phyloP scores from a whole-genome alignment of 2,329 filamentous ascomycete genomes.

The Camptophora hylomeconis region DNA sequence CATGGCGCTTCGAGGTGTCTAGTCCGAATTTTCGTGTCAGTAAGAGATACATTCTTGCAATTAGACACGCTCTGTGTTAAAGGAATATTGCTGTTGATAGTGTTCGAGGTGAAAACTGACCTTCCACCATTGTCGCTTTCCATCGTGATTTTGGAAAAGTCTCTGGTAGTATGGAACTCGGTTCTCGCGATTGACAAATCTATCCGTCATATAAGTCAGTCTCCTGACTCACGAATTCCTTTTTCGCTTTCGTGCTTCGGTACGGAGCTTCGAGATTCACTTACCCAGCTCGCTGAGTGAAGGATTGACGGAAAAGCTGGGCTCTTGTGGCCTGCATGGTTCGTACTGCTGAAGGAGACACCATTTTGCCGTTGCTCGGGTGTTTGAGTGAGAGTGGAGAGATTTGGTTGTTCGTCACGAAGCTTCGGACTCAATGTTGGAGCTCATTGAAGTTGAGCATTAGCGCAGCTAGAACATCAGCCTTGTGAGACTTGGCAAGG shows the following conservation, averaged over 20 bases:
- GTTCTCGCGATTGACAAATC: slow-evolving; percentile 51
- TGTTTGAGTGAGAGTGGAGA: background rate
- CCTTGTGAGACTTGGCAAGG: too few relatives aligned
- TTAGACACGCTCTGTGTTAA: background rate
- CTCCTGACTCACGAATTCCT: background rate
- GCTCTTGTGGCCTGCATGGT: slow-evolving; percentile 18
- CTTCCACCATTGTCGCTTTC: slow-evolving; percentile 55
- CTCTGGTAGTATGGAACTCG: slow-evolving; percentile 55
- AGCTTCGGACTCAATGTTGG: background rate
- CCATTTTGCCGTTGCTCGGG: slow-evolving; percentile 11
- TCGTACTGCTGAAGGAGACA: slow-evolving; percentile 17
- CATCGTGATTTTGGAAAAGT: slow-evolving; percentile 53
- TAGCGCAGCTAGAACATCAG: too few relatives aligned
- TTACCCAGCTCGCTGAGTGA: slow-evolving; percentile 13
- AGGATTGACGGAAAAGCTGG: slow-evolving; percentile 13
- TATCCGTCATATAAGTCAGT: slow-evolving; percentile 13
- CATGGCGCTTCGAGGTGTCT: slow-evolving; percentile 43
- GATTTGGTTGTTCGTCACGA: background rate
- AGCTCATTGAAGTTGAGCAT: too few relatives aligned
- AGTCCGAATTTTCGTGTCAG: background rate
- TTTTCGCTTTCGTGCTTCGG: too few relatives aligned
- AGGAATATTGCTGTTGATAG: slow-evolving; percentile 3
- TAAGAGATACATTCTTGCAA: background rate
- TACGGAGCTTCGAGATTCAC: slow-evolving; percentile 4
- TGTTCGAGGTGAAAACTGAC: slow-evolving; percentile 32